Percentiles rank a stretch among this genome's conserved stretches.
Evolutionary conservation across 164 flowering plant species (phyloP).

Genomic region (Liriodendron chinense): DNA sequence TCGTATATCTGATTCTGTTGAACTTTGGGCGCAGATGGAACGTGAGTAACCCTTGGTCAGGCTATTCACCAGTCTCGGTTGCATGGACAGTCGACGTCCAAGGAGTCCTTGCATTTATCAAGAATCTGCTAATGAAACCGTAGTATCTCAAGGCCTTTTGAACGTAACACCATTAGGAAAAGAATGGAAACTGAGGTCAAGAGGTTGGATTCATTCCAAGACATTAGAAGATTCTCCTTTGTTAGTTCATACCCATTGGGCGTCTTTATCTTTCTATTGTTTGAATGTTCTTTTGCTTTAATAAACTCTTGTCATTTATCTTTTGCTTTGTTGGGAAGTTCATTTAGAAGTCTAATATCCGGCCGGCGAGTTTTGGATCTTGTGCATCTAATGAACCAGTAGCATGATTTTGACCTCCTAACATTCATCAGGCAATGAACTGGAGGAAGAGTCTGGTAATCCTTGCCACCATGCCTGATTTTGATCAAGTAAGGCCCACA

Average conservation of each 20-base stretch:
- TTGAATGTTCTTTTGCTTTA: too few species aligned
- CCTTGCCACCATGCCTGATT: too few species aligned
- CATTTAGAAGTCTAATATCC: too few species aligned
- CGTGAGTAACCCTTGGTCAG: constrained; percentile 81
- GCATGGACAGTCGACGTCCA: constrained; percentile 91
- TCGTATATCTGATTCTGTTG: not conserved
- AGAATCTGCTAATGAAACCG: constrained; percentile 57
- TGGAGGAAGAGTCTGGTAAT: too few species aligned
- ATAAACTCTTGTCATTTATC: too few species aligned
- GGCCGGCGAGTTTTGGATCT: too few species aligned
- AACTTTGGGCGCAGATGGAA: constrained; percentile 65
- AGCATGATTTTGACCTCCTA: too few species aligned
- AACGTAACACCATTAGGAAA: not conserved
- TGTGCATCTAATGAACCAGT: too few species aligned
- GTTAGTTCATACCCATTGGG: not conserved
- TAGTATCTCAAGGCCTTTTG: constrained; percentile 12
- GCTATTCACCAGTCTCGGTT: constrained; percentile 73
- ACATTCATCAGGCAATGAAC: too few species aligned
- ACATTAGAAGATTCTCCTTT: not conserved
- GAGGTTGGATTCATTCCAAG: constrained; percentile 7
- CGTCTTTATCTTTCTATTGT: too few species aligned
- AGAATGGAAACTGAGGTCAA: not conserved
- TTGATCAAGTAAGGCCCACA: too few species aligned
- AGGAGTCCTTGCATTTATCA: constrained; percentile 47
- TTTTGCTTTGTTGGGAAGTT: too few species aligned